Evolutionary conservation across 208 protist genomes (phyloP).

Genomic region (Plasmodiophora brassicae): DNA sequence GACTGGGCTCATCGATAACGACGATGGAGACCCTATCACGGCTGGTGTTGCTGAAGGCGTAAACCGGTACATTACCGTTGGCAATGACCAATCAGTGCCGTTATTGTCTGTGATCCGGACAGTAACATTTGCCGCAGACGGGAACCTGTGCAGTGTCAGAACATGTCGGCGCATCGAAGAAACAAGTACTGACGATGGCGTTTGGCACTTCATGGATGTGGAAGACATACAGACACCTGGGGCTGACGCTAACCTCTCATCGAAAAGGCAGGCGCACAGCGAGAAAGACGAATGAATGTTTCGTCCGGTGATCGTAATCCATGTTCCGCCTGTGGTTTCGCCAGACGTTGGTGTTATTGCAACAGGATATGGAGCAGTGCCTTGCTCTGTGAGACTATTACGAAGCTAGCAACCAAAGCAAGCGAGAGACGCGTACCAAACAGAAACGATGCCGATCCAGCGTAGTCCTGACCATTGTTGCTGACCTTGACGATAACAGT

Average conservation of each 20-base stretch:
- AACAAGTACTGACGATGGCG: neutral
- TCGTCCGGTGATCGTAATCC: neutral
- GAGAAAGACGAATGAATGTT: neutral
- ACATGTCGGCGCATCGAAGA: neutral
- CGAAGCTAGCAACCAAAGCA: too few species aligned
- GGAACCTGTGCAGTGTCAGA: neutral
- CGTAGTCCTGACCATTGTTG: slow-evolving; percentile 5
- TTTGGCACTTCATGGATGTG: neutral
- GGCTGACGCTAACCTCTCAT: neutral
- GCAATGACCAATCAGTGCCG: neutral
- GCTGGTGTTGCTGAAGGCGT: too few species aligned
- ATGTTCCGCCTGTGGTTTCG: neutral
- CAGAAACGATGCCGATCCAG: neutral
- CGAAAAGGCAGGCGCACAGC: neutral
- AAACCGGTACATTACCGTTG: neutral
- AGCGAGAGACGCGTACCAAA: neutral
- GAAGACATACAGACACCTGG: neutral
- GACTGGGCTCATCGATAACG: too few species aligned
- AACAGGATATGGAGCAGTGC: neutral
- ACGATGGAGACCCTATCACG: too few species aligned
- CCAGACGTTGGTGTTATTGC: neutral
- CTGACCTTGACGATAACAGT: neutral
- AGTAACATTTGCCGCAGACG: neutral
- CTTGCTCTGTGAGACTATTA: neutral
- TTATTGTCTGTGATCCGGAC: neutral